phyloP scores from a whole-genome alignment of 2,329 filamentous ascomycete genomes.

The Aspergillus intermedius region DNA sequence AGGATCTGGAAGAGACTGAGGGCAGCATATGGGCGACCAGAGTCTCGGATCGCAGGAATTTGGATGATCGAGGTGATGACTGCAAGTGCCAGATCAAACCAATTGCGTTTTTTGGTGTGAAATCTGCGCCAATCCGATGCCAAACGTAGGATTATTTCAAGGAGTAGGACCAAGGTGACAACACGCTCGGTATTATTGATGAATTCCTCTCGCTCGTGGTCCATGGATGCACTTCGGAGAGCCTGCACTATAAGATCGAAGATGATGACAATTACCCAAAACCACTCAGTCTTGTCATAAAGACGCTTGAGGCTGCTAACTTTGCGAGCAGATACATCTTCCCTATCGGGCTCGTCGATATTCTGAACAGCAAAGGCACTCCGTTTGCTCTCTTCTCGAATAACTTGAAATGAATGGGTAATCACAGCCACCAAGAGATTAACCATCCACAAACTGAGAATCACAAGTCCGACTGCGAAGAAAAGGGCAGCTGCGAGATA shows the following conservation, averaged over 20 bases:
- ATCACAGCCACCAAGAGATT: conserved; percentile 95
- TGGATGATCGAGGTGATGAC: conserved; percentile 79
- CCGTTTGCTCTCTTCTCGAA: conserved; percentile 88
- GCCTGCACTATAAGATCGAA: conserved; percentile 75
- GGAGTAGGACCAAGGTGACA: conserved; percentile 69
- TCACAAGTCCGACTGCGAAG: conserved; percentile 66
- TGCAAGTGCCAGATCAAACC: conserved; percentile 73
- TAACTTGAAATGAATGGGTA: conserved; percentile 96
- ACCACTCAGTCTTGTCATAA: conserved; percentile 64
- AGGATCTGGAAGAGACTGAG: conserved; percentile 90
- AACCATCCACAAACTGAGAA: conserved; percentile 93
- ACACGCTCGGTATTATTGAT: conserved; percentile 67
- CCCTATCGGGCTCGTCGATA: conserved; percentile 43
- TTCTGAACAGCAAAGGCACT: conserved; percentile 84
- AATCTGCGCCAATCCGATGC: conserved; percentile 74
- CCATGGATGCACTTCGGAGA: conserved; percentile 71
- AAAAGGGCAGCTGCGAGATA: conserved; percentile 80
- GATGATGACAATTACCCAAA: conserved; percentile 77
- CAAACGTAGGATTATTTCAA: conserved; percentile 79
- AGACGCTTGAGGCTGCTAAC: conserved; percentile 55
- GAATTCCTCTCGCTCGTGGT: conserved; percentile 51
- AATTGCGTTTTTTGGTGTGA: conserved; percentile 64
- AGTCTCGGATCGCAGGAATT: conserved; percentile 69
- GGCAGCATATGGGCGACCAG: conserved; percentile 72
- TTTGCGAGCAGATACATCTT: conserved; percentile 26